Evolutionary conservation across 805 yeast species (phyloP).

Genomic region (Ogataea sp.): DNA sequence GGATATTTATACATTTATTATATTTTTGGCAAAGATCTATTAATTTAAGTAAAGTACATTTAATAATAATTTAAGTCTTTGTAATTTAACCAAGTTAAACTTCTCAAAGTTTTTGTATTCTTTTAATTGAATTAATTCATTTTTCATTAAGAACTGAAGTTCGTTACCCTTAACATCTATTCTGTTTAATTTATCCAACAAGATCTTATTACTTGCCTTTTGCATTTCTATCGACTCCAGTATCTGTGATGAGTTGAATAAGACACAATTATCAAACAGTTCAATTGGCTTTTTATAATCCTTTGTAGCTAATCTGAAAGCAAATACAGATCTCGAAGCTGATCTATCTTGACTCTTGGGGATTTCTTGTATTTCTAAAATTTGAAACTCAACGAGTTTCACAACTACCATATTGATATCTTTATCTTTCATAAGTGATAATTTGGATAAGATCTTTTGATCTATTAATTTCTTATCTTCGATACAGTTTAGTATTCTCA

Average conservation of each 20-base stretch:
- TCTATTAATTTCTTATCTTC: slow-evolving; percentile 65
- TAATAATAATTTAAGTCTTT: not conserved
- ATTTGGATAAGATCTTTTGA: slow-evolving; percentile 72
- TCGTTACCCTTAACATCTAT: slow-evolving; percentile 87
- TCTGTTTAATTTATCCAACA: slow-evolving; percentile 75
- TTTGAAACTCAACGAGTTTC: slow-evolving; percentile 57
- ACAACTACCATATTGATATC: slow-evolving; percentile 68
- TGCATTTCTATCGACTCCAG: slow-evolving; percentile 42
- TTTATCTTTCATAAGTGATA: slow-evolving; percentile 69
- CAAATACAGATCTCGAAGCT: slow-evolving; percentile 77
- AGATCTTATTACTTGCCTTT: slow-evolving; percentile 52
- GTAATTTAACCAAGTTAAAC: not conserved
- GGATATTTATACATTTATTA: too few relatives aligned
- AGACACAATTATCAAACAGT: slow-evolving; percentile 31
- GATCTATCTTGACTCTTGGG: slow-evolving; percentile 90
- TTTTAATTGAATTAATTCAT: slow-evolving; percentile 67
- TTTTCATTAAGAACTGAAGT: slow-evolving; percentile 59
- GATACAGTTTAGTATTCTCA: slow-evolving; percentile 72
- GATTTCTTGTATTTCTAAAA: slow-evolving; percentile 85
- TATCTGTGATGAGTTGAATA: slow-evolving; percentile 45
- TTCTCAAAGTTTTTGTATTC: not conserved
- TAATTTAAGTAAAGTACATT: slow-evolving; percentile 5
- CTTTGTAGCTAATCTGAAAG: slow-evolving; percentile 49
- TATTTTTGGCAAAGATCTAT: too few relatives aligned
- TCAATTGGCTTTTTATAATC: slow-evolving; percentile 30